These are phyloP conservation scores for Lactifluus volemus DNA, from an alignment of 768 basidiomycete genomes.

Conservation along the genomic window DNA sequence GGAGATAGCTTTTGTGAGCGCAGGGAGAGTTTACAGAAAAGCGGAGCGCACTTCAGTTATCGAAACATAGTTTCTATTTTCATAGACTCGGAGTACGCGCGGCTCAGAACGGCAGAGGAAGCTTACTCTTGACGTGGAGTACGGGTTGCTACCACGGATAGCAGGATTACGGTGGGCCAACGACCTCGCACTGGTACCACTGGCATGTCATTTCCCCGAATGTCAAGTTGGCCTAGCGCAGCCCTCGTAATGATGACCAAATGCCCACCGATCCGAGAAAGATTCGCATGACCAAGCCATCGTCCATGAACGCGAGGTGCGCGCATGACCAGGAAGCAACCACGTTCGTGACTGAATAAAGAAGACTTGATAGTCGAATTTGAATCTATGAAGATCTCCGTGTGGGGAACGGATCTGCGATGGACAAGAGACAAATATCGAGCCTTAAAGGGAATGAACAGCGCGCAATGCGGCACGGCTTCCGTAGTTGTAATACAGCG, in stretches of 20 bases:
- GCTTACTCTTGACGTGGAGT: no score
- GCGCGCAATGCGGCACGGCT: not conserved
- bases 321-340: not conserved
- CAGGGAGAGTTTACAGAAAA: not conserved
- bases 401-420: constrained; percentile 1
- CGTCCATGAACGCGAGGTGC: not conserved
- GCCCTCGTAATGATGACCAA: not conserved
- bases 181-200: not conserved
- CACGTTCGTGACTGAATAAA: not conserved
- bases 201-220: not conserved
- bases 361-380: not conserved
- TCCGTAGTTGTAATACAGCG: not conserved
- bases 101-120: not conserved
- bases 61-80: not conserved
- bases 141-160: not conserved
- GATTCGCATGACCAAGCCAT: not conserved
- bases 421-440: not conserved
- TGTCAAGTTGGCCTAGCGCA: not conserved
- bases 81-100: not conserved
- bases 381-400: not conserved
- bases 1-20: not conserved
- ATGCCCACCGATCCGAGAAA: not conserved
- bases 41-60: not conserved
- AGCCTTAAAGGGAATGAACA: not conserved
- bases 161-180: not conserved